These are phyloP conservation scores for Prunella vulgaris DNA, from an alignment of 257 asterid genomes.

Conservation along the genomic window DNA sequence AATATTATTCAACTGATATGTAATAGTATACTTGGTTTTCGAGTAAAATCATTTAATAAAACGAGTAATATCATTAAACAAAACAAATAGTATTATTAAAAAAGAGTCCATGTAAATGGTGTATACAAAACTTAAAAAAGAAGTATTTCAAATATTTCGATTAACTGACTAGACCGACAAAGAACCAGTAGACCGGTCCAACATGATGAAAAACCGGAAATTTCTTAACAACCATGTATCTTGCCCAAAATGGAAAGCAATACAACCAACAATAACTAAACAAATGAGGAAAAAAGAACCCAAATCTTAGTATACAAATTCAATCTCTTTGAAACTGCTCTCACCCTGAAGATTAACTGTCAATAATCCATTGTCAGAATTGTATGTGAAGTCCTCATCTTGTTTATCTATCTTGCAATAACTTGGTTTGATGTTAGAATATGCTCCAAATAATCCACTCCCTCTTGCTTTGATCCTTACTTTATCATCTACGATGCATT, in stretches of 20 bases:
- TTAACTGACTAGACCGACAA: too few species aligned
- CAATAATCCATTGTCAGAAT: slow-evolving; percentile 42
- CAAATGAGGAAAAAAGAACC: not conserved
- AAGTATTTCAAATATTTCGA: too few species aligned
- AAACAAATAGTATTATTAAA: too few species aligned
- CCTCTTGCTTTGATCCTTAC: slow-evolving; percentile 43
- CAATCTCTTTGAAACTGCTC: slow-evolving; percentile 37
- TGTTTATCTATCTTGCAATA: slow-evolving; percentile 38
- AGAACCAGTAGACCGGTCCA: not conserved
- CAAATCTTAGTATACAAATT: slow-evolving; percentile 28
- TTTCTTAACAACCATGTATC: not conserved
- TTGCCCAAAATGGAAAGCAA: not conserved
- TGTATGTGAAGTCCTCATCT: slow-evolving; percentile 39
- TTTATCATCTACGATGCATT: slow-evolving; percentile 13
- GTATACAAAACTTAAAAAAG: too few species aligned
- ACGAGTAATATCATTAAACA: too few species aligned
- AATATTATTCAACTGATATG: too few species aligned
- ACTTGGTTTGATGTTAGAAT: slow-evolving; percentile 52
- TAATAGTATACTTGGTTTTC: too few species aligned
- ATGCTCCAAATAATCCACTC: slow-evolving; percentile 63
- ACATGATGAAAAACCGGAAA: not conserved
- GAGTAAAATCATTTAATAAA: too few species aligned
- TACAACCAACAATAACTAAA: not conserved
- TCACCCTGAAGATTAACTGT: slow-evolving; percentile 41
- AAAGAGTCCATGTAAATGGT: too few species aligned